These are phyloP conservation scores for Peltaster fructicola DNA, from an alignment of 2,329 filamentous ascomycete species.

Conservation along the genomic window DNA sequence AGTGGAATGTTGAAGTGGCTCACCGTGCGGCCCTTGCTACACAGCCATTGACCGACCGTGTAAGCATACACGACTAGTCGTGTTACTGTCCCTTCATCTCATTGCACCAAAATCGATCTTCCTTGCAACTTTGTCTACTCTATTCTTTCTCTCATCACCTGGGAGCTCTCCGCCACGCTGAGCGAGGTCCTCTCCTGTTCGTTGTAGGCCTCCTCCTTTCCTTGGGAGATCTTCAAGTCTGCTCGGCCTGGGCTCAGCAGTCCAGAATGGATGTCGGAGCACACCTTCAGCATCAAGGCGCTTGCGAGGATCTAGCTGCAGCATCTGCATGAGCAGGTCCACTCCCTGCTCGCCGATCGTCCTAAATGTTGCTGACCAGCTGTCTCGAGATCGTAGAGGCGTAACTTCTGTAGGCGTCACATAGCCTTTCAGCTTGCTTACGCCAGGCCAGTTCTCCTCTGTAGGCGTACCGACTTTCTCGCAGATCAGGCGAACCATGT, in stretches of 20 bases:
- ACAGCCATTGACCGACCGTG: too few species aligned
- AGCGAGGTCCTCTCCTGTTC: conserved; percentile 69
- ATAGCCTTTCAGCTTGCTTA: conserved; percentile 63
- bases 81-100: too few species aligned
- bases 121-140: conserved; percentile 59
- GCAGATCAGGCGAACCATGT: conserved; percentile 72
- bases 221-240: conserved; percentile 64
- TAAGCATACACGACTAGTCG: too few species aligned
- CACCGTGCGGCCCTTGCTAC: too few species aligned
- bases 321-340: conserved; percentile 71
- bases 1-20: too few species aligned
- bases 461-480: conserved; percentile 76
- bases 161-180: conserved; percentile 56
- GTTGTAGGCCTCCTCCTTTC: conserved; percentile 54
- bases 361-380: conserved; percentile 61
- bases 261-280: conserved; percentile 75
- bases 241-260: conserved; percentile 64
- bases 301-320: conserved; percentile 72
- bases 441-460: conserved; percentile 90
- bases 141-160: conserved; percentile 27
- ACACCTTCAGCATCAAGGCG: conserved; percentile 61
- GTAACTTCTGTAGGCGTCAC: conserved; percentile 47
- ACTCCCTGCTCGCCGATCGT: conserved; percentile 68
- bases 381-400: conserved; percentile 45
- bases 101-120: conserved; percentile 67